Evolutionary conservation across 768 basidiomycete genomes (phyloP).

Genomic region (Lactarius hatsudake): DNA sequence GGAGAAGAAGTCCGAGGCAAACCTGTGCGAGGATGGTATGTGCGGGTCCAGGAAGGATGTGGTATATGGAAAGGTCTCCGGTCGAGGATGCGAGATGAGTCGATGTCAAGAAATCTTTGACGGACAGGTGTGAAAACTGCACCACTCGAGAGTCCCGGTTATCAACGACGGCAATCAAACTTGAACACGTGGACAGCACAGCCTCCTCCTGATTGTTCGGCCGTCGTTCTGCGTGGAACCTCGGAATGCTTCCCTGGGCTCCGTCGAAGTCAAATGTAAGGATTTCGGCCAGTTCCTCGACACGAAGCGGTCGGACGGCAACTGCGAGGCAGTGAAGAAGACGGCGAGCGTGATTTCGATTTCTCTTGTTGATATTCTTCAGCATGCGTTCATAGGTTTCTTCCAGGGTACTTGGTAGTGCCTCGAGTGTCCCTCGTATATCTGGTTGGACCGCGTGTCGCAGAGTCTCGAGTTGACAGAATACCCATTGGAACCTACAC

Average conservation of each 20-base stretch:
- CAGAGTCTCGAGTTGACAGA: neutral
- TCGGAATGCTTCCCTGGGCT: neutral
- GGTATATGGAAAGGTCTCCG: neutral
- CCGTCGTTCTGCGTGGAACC: slow-evolving; percentile 4
- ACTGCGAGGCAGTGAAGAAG: slow-evolving; percentile 13
- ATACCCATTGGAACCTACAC: neutral
- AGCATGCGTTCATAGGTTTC: neutral
- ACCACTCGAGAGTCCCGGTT: slow-evolving; percentile 1
- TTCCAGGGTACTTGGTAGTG: neutral
- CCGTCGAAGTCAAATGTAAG: slow-evolving; percentile 14
- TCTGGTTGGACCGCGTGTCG: neutral
- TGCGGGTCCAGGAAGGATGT: neutral
- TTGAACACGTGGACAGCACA: slow-evolving; percentile 12
- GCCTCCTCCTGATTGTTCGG: neutral
- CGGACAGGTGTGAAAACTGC: slow-evolving; percentile 15
- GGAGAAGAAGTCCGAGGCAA: neutral
- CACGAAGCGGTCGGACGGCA: neutral
- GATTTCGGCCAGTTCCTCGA: slow-evolving; percentile 5
- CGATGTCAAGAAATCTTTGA: slow-evolving; percentile 13
- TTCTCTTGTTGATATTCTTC: neutral
- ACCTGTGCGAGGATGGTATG: neutral
- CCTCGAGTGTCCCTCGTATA: neutral
- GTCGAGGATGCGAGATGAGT: neutral
- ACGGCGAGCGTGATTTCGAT: neutral
- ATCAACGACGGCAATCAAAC: slow-evolving; percentile 1